Base-by-base conservation (phyloP, 306 rosid species). In the Inga oerstediana region DNA sequence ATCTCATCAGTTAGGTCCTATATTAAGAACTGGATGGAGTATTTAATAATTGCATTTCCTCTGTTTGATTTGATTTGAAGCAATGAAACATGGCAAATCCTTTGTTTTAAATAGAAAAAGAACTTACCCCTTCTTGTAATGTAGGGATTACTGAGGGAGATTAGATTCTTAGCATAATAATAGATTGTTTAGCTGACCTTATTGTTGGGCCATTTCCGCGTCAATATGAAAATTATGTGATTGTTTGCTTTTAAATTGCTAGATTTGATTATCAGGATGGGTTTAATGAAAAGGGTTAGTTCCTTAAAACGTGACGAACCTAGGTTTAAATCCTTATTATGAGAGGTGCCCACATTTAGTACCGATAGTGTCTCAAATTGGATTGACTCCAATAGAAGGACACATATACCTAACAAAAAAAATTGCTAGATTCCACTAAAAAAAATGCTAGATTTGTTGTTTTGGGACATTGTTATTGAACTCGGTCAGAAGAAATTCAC, bases 121-220 rank as follows among this genome's bases (percentile, higher is more conserved):
- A 56, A 19, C 0, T 56, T 51, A 20, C 66, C 46, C 24, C 27
- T 7, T 45, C 22, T 14, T 78, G 65, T 13, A 14, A 5, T 14
- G 11, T 7, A 16, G 68, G 44, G 66, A 75, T 74, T 81, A 81
- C 79, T 83, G 83, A 81, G 75, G n/a, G 27, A 2, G 72, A 34
- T 81, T 72, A 39, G 81, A 83, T 85, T 86, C 83, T 30, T 79
- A 16, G 22, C 35, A 48, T 27, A 64, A 54, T 19, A 13, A 58
- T 32, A 58, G 39, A 71, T 78, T 54, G 69, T 22, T 72, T 48
- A 74, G 78, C 65, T 41, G 82, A 86, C 85, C 51, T 58, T 17
- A 67, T 35, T 71, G 54, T 48, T 14, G 32, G 78, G 62, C 43
- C 43, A 39, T 74, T 77, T 78, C 52, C 30, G 8, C 74, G 84